Conservation (phyloP, 192 early-diverging fungal species). For the Backusella australiensis region DNA sequence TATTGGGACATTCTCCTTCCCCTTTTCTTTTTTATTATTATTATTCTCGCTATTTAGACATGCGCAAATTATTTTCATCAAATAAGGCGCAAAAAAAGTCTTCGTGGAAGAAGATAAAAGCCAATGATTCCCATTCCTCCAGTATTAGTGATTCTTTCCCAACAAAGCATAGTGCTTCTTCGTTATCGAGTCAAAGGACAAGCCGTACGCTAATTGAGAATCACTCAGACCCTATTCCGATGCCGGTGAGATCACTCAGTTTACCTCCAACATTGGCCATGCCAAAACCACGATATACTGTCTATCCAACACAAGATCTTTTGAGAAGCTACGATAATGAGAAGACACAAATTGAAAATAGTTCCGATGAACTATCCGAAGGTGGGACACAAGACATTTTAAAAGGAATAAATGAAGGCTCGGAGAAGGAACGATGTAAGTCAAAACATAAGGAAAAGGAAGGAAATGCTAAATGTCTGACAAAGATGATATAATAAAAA, state of each 20-base stretch:
- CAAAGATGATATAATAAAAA: neutral
- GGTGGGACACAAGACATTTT: neutral
- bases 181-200: neutral
- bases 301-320: neutral
- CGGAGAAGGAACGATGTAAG: neutral
- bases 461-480: neutral
- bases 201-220: neutral
- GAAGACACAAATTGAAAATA: neutral
- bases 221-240: neutral
- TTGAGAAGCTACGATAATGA: neutral
- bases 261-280: neutral
- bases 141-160: neutral
- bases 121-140: neutral
- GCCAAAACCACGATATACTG: neutral
- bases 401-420: neutral
- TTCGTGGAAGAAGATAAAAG: neutral
- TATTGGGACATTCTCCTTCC: neutral
- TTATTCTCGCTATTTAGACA: neutral
- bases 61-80: slow-evolving; percentile 4
- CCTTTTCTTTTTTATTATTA: neutral
- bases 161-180: neutral
- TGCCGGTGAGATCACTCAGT: neutral
- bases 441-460: neutral
- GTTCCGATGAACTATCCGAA: slow-evolving; percentile 8
- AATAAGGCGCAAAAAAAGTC: neutral